These are phyloP conservation scores for Calocera cornea DNA, from an alignment of 768 basidiomycete species.

Conservation along the genomic window DNA sequence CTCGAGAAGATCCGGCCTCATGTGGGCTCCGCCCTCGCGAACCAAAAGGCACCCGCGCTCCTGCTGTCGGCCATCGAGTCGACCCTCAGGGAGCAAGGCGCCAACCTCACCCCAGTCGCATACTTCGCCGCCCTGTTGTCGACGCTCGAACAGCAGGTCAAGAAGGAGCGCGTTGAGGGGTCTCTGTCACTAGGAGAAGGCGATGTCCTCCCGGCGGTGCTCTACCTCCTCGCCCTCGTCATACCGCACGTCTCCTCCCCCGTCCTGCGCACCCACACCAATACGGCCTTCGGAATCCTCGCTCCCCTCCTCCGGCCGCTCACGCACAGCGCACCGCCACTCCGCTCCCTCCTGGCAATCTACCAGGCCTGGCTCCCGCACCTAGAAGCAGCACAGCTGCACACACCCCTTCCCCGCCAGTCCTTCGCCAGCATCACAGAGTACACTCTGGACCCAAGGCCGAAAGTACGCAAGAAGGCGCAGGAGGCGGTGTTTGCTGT, in stretches of 20 bases:
- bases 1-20: constrained; percentile 81
- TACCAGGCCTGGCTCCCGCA: constrained; percentile 54
- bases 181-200: constrained; percentile 39
- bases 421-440: constrained; percentile 75
- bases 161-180: constrained; percentile 33
- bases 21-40: constrained; percentile 59
- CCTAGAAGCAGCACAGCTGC: constrained; percentile 61
- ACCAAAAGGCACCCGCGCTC: constrained; percentile 80
- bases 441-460: constrained; percentile 71
- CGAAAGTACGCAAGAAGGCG: constrained; percentile 87
- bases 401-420: constrained; percentile 48
- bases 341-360: constrained; percentile 75
- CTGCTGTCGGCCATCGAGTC: constrained; percentile 76
- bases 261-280: constrained; percentile 66
- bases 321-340: constrained; percentile 51
- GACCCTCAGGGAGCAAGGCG: constrained; percentile 47
- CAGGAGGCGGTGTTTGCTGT: constrained; percentile 73
- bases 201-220: constrained; percentile 65
- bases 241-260: constrained; percentile 62
- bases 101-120: constrained; percentile 64
- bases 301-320: constrained; percentile 65
- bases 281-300: constrained; percentile 56
- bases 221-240: constrained; percentile 72
- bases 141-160: constrained; percentile 63
- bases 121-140: constrained; percentile 90